Evolutionary conservation across 768 basidiomycete species (phyloP).

Genomic region (Rhizopogon salebrosus): DNA sequence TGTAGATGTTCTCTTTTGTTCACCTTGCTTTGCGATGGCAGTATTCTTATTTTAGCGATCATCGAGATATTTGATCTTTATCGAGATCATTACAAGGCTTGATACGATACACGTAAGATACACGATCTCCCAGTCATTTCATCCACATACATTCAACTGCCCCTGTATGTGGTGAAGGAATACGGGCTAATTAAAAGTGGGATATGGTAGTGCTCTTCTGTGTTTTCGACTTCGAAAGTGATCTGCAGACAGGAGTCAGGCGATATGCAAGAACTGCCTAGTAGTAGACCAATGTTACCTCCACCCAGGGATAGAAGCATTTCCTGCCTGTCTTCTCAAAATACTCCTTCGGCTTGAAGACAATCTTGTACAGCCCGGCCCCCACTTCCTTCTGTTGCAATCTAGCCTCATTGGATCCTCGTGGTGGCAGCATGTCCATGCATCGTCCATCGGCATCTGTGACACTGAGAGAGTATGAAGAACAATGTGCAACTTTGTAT

Average conservation of each 20-base stretch:
- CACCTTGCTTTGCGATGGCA: background rate
- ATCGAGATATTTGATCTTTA: background rate
- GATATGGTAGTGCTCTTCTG: slow-evolving; percentile 84
- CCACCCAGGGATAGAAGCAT: slow-evolving; percentile 89
- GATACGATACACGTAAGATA: background rate
- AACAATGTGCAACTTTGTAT: background rate
- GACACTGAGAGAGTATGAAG: slow-evolving; percentile 34
- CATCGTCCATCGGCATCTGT: slow-evolving; percentile 86
- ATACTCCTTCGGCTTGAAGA: slow-evolving; percentile 80
- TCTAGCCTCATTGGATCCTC: slow-evolving; percentile 38
- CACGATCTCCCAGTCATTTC: background rate
- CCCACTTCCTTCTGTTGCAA: slow-evolving; percentile 40
- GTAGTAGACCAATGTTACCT: slow-evolving; percentile 41
- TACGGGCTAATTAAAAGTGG: slow-evolving; percentile 90
- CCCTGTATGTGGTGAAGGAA: slow-evolving; percentile 88
- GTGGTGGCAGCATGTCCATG: slow-evolving; percentile 61
- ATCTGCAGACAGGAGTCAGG: slow-evolving; percentile 45
- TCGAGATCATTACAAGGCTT: background rate
- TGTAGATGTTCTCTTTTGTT: slow-evolving; percentile 5
- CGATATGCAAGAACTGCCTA: background rate
- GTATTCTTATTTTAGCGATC: background rate
- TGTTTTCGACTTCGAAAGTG: slow-evolving; percentile 65
- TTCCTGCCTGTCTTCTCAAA: slow-evolving; percentile 58
- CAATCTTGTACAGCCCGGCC: slow-evolving; percentile 67
- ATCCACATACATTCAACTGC: slow-evolving; percentile 50